Conservation (phyloP, 2,329 filamentous ascomycete genomes). For the Raffaelea deltoideospora region DNA sequence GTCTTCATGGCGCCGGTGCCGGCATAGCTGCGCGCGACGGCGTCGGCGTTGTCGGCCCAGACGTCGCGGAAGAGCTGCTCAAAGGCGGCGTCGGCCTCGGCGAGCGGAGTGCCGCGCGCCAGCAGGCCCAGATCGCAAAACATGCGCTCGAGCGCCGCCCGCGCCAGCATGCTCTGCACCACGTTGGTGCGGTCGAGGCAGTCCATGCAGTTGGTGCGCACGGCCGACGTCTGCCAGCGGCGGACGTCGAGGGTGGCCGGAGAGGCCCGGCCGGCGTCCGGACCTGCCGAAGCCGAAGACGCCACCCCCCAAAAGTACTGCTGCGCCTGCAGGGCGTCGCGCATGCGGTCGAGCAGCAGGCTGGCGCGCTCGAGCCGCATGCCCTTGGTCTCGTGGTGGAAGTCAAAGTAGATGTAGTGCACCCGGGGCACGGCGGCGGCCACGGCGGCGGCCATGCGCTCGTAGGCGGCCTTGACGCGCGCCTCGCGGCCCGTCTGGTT, state of each 20-base stretch:
- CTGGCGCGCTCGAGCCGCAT: slow-evolving; percentile 85
- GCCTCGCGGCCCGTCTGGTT: slow-evolving; percentile 90
- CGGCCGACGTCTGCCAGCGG: slow-evolving; percentile 71
- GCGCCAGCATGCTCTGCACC: slow-evolving; percentile 90
- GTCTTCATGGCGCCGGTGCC: slow-evolving; percentile 97
- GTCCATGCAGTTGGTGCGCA: slow-evolving; percentile 98
- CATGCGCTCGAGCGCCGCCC: slow-evolving; percentile 78
- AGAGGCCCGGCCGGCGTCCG: slow-evolving; percentile 44
- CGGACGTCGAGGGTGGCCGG: slow-evolving; percentile 78
- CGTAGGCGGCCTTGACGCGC: slow-evolving; percentile 82
- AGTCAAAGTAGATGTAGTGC: slow-evolving; percentile 97
- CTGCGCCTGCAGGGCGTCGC: slow-evolving; percentile 59
- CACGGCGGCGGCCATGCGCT: slow-evolving; percentile 38
- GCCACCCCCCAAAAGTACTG: slow-evolving; percentile 90
- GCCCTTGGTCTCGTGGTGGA: slow-evolving; percentile 94
- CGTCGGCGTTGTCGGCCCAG: slow-evolving; percentile 97
- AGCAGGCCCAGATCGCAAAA: slow-evolving; percentile 74
- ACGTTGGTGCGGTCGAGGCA: slow-evolving; percentile 96
- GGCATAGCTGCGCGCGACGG: slow-evolving; percentile 83
- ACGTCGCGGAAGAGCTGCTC: slow-evolving; percentile 90
- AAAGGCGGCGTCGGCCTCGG: slow-evolving; percentile 62
- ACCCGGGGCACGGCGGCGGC: slow-evolving; percentile 35
- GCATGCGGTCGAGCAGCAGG: slow-evolving; percentile 68
- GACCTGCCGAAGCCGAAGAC: slow-evolving; percentile 56
- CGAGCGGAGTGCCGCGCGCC: slow-evolving; percentile 58